Base-by-base conservation (phyloP, 2,329 filamentous ascomycete genomes). In the Tolypocladium ophioglossoides region DNA sequence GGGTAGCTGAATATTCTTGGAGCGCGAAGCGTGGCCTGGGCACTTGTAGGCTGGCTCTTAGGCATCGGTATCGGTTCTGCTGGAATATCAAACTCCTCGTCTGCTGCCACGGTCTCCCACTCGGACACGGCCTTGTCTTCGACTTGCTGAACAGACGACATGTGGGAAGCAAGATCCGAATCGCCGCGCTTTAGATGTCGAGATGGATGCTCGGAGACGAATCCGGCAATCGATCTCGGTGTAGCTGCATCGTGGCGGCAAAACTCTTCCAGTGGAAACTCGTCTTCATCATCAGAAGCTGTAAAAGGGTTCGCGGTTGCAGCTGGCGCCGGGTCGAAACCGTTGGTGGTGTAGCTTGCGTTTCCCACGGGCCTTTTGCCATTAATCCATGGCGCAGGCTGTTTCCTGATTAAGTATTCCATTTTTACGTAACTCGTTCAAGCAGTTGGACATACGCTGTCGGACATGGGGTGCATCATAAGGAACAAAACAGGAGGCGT, bases 21-120 rank as follows among this genome's bases (percentile, higher is more conserved):
- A 22, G 20, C 4, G n/a, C n/a, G 30, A 22, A 22, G 47, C 10
- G 30, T 11, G 20, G 12, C 47, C 12, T 27, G 14, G 22, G 22
- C 2, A 7, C 16, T 27, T 32, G 8, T 8, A 8, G 44, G 9
- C 30, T 37, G 24, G 16, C 24, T 47, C 34, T 40, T 34, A 20
- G 52, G 20, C 30, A 51, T 49, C 14, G 37, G 24, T 20, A 30
- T 37, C 7, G 48, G 35, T 20, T 37, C 27, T 41, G 37, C 37
- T 22, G 54, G 14, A 20, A 20, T 18, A 32, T 59, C 50, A 27
- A 54, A 56, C 24, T 64, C 64, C 12, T 67, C 65, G 10, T 66
- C 63, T 24, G 54, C 56, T 27, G 59, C 62, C 16, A 66, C 56
- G 0, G 65, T 67, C 50, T 68, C 67, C 66, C 65, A 68, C 24